Evolutionary conservation across 768 basidiomycete species (phyloP), one percentile per base, ranked within the genome.

Genomic region (Hericium rajendrae): DNA sequence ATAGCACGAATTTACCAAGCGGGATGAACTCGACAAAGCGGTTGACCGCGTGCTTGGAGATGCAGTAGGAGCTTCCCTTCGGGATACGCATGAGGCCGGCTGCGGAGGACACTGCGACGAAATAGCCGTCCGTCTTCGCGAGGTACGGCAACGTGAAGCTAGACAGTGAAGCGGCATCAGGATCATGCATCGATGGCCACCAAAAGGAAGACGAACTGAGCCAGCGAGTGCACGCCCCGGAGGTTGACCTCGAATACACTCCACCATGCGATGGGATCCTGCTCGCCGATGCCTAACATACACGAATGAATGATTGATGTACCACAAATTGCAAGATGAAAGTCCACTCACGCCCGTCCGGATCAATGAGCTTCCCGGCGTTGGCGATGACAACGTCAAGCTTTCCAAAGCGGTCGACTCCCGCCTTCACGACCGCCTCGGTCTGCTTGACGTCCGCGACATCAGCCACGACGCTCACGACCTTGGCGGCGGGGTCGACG

Each of bases 311-410:
- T 6, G 10, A 3, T 40, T 6, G 2, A 1, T 26, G 12, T 15
- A 18, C 20, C 20, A 4, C 38, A 9, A 54, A 18, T 22, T 2
- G 2, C 9, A 6, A 26, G 39, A 37, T n/a, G 9, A 32, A 53
- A 13, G 5, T 6, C 12, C 22, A 15, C 13, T 41, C 53, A 18
- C 38, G 53, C 16, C 8, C 6, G 43, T 46, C 15, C 8, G 4
- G 18, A 6, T 12, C n/a, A 26, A 22, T 6, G 24, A 39, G 12
- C n/a, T 37, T 32, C 6, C 68, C 68, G 8, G 69, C 65, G 53
- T 64, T 69, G 9, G 59, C 60, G 11, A 69, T 28, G 13, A 64
- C 62, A 28, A 68, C 59, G 46, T 71, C 70, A 15, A 71, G 62
- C 16, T 49, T 56, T 2, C 68, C 69, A 51, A 65, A 70, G 2